phyloP scores from a whole-genome alignment of 768 basidiomycete genomes.

The Sutorius australiensis region DNA sequence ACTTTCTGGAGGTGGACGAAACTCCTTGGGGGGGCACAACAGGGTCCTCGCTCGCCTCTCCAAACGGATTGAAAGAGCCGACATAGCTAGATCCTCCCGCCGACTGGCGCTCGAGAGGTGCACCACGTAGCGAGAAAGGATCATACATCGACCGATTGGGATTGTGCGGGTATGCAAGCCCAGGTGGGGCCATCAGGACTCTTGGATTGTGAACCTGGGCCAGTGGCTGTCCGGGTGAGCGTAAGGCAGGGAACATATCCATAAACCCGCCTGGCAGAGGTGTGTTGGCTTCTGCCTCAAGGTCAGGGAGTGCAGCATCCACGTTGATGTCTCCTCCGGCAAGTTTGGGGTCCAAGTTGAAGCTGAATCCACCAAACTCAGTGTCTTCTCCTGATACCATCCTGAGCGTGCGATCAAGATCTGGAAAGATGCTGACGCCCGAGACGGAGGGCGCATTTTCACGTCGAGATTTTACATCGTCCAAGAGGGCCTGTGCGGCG shows the following conservation, averaged over 20 bases:
- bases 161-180: conserved; percentile 47
- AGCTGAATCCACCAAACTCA: conserved; percentile 71
- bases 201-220: conserved; percentile 22
- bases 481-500: conserved; percentile 78
- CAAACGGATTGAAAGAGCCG: conserved; percentile 81
- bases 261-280: conserved; percentile 65
- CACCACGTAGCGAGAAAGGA: conserved; percentile 39
- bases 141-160: conserved; percentile 55
- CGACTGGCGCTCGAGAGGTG: conserved; percentile 45
- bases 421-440: conserved; percentile 72
- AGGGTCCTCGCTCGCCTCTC: conserved; percentile 53
- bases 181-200: conserved; percentile 49
- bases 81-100: conserved; percentile 52
- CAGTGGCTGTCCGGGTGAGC: conserved; percentile 30
- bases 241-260: conserved; percentile 67
- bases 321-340: conserved; percentile 44
- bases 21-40: conserved; percentile 25
- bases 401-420: conserved; percentile 81
- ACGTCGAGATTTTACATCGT: conserved; percentile 75
- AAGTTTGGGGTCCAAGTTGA: conserved; percentile 79
- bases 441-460: conserved; percentile 47
- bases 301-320: conserved; percentile 44
- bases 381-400: conserved; percentile 62
- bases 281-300: conserved; percentile 42
- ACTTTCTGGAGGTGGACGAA: conserved; percentile 33